Evolutionary conservation across 2,329 filamentous ascomycete genomes (phyloP), one percentile per base, ranked within the genome.

Genomic region (Trichoderma koningiopsis): DNA sequence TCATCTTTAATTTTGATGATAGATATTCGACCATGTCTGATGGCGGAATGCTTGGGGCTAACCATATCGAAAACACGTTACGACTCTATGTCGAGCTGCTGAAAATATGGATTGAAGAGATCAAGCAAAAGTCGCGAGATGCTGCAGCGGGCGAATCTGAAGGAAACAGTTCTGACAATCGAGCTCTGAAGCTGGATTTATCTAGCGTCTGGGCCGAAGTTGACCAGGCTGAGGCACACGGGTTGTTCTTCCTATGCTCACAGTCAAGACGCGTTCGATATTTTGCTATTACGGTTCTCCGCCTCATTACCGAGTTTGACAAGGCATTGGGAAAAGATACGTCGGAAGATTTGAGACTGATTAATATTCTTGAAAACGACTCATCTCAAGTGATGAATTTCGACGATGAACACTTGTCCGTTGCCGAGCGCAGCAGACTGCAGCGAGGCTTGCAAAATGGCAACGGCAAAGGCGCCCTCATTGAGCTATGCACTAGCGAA

Each of bases 1-100:
- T 98, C 80, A 99, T 99, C 65, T 99, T 99, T 83, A 97, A 96
- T 74, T 99, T 98, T 78, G 96, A 99, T 78, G 94, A 97, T 73
- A 90, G 94, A 29, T 99, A 99, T 79, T 93, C 95, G 0, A 98
- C 96, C 37, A 97, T 98, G 90, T 97, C 94, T 11, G 96, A 99
- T 76, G 96, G 96, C 37, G 96, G 96, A 2, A 96, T 99, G 90
- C 88, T 99, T 29, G 96, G 95, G 0, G 90, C 93, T 40, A 92
- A 91, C 5, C 96, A 99, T 76, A 97, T 99, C 69, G 96, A 99
- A 78, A 97, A 91, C 73, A 99, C 96, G 0, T 81, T 99, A 24
- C 91, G 92, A 72, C 85, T 99, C 13, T 99, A 99, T 75, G 93
- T 98, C 33, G 94, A 99, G 79, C 83, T 99, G 5, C 84, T 99